Evolutionary conservation across 1,284 basidiomycete species (phyloP), one percentile per base, ranked within the genome.

Genomic region (Sanghuangporus sanghuang): DNA sequence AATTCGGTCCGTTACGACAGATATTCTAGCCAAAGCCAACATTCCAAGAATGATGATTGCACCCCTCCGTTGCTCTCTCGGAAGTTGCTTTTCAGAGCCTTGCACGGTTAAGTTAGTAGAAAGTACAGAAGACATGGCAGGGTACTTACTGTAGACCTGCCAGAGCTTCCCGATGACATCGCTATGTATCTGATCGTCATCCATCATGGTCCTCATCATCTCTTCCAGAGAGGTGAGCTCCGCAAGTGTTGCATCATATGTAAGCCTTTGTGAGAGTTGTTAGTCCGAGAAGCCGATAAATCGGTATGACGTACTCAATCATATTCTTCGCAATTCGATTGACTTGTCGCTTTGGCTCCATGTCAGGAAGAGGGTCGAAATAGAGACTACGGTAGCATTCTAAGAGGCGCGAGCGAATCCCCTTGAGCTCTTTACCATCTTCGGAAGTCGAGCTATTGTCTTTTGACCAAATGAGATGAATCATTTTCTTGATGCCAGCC

Each of bases 271-370:
- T 44, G 56, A 56, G 53, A 2, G 27, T 63, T 44, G 61, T 53
- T 58, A 52, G 64, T 58, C n/a, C 59, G 39, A 12, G 14, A 23
- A 21, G 38, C 54, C 4, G 27, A 48, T 18, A 56, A 56, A 64
- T 36, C 62, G 50, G 44, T 23, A 59, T 46, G 39, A 79, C 89
- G 59, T 63, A 95, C 95, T 96, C 92, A 60, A 99, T 94, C 87
- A 99, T 93, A 74, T 99, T 98, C 77, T 95, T 95, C n/a, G 96
- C 85, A 56, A 99, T 96, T n/a, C 95, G 82, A 69, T 88, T 95
- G 63, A 97, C 84, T 73, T 98, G 93, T 65, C 89, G 88, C 73
- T 95, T 95, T 0, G 90, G 83, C 23, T 87, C 83, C 69, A 93
- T 77, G 67, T 84, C 85, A 0, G 81, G 78, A 1, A 92, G 72